Percentiles rank a stretch among this genome's conserved stretches.
These are phyloP conservation scores for Phytomonas francai DNA, from an alignment of 208 protist species.

Conservation along the genomic window DNA sequence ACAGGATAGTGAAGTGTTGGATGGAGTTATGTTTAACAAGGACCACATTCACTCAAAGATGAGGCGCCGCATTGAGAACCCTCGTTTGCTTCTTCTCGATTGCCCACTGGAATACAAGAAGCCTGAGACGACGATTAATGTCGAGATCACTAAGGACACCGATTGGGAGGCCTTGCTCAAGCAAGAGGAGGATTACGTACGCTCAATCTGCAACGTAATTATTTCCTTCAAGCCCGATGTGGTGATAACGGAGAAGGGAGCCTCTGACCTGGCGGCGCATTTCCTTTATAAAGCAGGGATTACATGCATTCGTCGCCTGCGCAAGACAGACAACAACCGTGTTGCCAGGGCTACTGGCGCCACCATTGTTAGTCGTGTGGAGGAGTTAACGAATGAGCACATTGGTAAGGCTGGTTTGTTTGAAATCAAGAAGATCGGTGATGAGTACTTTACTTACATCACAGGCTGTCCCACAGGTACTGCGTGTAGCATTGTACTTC, in stretches of 20 bases:
- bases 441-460: constrained; percentile 99
- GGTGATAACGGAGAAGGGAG: constrained; percentile 99
- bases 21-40: constrained; percentile 99
- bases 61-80: constrained; percentile 97
- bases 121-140: constrained; percentile 97
- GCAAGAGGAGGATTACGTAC: constrained; percentile 99
- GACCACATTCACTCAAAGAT: constrained; percentile 99
- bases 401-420: constrained; percentile 98
- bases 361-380: constrained; percentile 95
- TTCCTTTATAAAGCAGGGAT: constrained; percentile 97
- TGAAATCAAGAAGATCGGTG: constrained; percentile 99
- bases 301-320: constrained; percentile 96
- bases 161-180: constrained; percentile 97
- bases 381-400: constrained; percentile 96
- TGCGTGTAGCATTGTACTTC: constrained; percentile 99
- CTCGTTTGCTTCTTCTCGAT: constrained; percentile 98
- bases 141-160: constrained; percentile 96
- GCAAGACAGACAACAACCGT: constrained; percentile 99
- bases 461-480: constrained; percentile 96
- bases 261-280: constrained; percentile 98
- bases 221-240: constrained; percentile 98
- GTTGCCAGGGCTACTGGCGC: constrained; percentile 97
- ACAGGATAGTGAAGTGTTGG: constrained; percentile 96
- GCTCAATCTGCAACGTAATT: constrained; percentile 96
- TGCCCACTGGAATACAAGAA: constrained; percentile 99